Conservation (phyloP, 169 alveolate genomes). For the Pseudocohnilembus persalinus region DNA sequence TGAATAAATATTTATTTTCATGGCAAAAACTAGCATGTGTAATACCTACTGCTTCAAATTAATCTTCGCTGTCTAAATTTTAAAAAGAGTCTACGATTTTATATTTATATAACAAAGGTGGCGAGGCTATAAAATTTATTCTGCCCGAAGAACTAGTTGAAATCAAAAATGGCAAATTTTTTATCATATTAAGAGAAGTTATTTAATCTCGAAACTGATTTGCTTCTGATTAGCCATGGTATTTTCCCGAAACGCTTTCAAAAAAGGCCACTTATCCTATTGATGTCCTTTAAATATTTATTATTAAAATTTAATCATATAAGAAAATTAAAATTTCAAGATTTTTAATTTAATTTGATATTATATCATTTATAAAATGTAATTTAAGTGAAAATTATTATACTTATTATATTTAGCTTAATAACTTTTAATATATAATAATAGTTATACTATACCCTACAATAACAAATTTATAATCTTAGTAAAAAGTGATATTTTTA, state of each 20-base stretch:
- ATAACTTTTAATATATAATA: background rate
- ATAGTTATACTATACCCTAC: background rate
- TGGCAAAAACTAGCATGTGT: background rate
- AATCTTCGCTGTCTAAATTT: background rate
- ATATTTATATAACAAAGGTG: background rate
- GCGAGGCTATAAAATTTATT: background rate
- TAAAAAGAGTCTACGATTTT: background rate
- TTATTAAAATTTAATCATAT: background rate
- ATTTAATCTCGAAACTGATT: background rate
- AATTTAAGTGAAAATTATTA: constrained; percentile 1
- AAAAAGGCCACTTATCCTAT: constrained; percentile 15
- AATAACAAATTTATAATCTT: background rate
- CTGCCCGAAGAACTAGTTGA: background rate
- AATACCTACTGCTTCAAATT: background rate
- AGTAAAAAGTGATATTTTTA: background rate
- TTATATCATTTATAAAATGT: background rate
- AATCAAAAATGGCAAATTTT: background rate
- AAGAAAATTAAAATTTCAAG: background rate
- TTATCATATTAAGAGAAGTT: background rate
- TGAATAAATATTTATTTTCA: background rate
- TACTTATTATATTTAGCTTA: too few species aligned
- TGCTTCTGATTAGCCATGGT: background rate
- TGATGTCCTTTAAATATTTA: background rate
- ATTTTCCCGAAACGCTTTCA: constrained; percentile 20
- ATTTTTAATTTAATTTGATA: background rate